Conservation (phyloP, 148 eudicot genomes). For the Heliosperma pusillum region DNA sequence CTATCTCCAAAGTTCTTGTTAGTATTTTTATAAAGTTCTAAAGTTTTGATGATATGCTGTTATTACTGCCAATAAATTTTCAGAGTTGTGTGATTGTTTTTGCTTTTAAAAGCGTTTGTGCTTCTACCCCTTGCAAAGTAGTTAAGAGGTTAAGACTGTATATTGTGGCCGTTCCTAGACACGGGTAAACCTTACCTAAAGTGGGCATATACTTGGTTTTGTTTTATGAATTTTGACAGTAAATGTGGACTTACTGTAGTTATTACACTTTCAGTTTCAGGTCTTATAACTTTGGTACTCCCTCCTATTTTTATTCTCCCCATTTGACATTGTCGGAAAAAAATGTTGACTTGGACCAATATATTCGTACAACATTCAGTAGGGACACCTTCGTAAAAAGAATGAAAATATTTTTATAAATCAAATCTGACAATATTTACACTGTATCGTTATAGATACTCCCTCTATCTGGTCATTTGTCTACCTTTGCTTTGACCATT, state of each 20-base stretch:
- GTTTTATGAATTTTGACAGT: not conserved
- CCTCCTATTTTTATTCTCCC: not conserved
- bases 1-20: no score
- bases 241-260: not conserved
- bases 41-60: no score
- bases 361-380: not conserved
- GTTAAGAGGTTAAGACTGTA: not conserved
- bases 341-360: not conserved
- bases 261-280: not conserved
- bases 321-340: not conserved
- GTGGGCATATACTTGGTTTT: constrained; percentile 3
- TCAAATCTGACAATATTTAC: not conserved
- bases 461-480: no score
- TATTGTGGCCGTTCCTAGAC: not conserved
- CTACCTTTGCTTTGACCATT: no score
- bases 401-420: not conserved
- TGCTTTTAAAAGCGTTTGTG: not conserved
- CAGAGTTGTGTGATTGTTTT: not conserved
- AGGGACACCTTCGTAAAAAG: not conserved
- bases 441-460: not conserved
- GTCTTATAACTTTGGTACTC: no score
- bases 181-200: not conserved
- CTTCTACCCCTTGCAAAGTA: not conserved
- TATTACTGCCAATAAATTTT: no score
- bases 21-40: no score